These are phyloP conservation scores for Phoma sp. DNA, from an alignment of 2,329 filamentous ascomycete genomes.

Conservation along the genomic window DNA sequence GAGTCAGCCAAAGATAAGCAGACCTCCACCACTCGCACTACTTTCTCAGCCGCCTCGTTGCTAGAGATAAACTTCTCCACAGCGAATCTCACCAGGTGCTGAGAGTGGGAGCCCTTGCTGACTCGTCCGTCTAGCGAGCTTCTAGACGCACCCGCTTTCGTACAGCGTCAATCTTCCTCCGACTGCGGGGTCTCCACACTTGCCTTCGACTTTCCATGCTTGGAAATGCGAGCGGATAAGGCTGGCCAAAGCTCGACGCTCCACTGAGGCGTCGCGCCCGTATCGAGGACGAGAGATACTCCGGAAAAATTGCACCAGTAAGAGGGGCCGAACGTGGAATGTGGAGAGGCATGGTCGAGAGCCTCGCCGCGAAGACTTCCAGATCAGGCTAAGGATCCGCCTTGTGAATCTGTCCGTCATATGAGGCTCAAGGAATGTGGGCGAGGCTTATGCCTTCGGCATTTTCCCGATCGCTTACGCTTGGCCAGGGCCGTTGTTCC, in stretches of 20 bases:
- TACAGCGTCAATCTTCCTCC: slow-evolving; percentile 18
- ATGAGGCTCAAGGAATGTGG: slow-evolving; percentile 21
- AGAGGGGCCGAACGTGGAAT: slow-evolving; percentile 7
- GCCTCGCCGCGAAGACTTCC: slow-evolving; percentile 13
- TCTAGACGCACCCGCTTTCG: slow-evolving; percentile 29
- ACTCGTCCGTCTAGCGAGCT: slow-evolving; percentile 28
- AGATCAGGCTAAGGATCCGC: slow-evolving; percentile 21
- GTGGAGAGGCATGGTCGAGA: slow-evolving; percentile 4
- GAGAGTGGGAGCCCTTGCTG: slow-evolving; percentile 21
- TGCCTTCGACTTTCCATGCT: slow-evolving; percentile 11
- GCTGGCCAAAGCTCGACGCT: slow-evolving; percentile 20
- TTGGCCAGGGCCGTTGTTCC: slow-evolving; percentile 10
- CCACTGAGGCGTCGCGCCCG: slow-evolving; percentile 10
- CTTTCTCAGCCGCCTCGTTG: slow-evolving; percentile 7
- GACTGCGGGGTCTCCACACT: slow-evolving; percentile 31
- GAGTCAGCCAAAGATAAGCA: slow-evolving; percentile 25
- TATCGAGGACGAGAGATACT: slow-evolving; percentile 19
- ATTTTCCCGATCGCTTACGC: slow-evolving; percentile 16
- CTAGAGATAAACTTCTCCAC: slow-evolving; percentile 9
- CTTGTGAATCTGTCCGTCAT: slow-evolving; percentile 16
- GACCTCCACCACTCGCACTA: slow-evolving; percentile 21
- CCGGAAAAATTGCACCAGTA: slow-evolving; percentile 24
- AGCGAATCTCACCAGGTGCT: slow-evolving; percentile 5
- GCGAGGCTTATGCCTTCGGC: slow-evolving; percentile 10
- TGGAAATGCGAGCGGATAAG: slow-evolving; percentile 20